These are phyloP conservation scores for Neurospora sp. DNA, from an alignment of 495 filamentous ascomycete genomes.

Conservation along the genomic window DNA sequence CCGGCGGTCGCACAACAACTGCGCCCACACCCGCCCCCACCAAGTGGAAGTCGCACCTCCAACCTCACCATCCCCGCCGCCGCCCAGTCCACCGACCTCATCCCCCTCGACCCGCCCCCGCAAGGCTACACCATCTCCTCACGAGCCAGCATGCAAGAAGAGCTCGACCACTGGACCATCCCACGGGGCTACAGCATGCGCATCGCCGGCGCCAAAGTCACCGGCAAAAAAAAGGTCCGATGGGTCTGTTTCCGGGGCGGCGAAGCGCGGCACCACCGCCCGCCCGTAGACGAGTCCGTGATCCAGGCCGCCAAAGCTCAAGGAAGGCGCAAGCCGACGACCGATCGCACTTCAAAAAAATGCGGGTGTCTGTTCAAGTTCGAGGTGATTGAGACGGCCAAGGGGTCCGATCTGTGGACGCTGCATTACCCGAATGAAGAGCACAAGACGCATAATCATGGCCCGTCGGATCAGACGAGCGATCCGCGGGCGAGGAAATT, in stretches of 20 bases:
- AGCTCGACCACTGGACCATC: constrained; percentile 26
- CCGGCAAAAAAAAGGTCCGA: constrained; percentile 26
- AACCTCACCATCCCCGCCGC: constrained; percentile 2
- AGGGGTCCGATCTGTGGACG: constrained; percentile 23
- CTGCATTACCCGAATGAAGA: constrained; percentile 29
- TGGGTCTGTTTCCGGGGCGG: constrained; percentile 30
- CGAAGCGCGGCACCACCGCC: constrained; percentile 25
- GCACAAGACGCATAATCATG: constrained; percentile 28
- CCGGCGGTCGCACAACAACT: not conserved
- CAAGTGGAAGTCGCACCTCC: not conserved
- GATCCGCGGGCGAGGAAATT: constrained; percentile 25
- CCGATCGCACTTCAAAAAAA: constrained; percentile 26
- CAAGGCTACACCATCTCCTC: constrained; percentile 23
- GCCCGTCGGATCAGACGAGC: constrained; percentile 21
- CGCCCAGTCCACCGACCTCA: constrained; percentile 6
- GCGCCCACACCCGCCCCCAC: not conserved
- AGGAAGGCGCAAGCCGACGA: constrained; percentile 26
- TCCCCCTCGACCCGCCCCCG: constrained; percentile 24
- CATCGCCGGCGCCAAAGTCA: constrained; percentile 28
- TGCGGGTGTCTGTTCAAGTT: constrained; percentile 30
- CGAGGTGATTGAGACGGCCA: constrained; percentile 25
- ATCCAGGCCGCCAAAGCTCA: constrained; percentile 20
- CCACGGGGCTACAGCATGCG: constrained; percentile 31
- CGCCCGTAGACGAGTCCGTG: constrained; percentile 18
- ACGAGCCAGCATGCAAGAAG: constrained; percentile 24